A percentile compares a stretch with the other conserved stretches of the same genome.
Evolutionary conservation across 2,329 filamentous ascomycete genomes (phyloP).

Genomic region (Alternaria conjuncta): DNA sequence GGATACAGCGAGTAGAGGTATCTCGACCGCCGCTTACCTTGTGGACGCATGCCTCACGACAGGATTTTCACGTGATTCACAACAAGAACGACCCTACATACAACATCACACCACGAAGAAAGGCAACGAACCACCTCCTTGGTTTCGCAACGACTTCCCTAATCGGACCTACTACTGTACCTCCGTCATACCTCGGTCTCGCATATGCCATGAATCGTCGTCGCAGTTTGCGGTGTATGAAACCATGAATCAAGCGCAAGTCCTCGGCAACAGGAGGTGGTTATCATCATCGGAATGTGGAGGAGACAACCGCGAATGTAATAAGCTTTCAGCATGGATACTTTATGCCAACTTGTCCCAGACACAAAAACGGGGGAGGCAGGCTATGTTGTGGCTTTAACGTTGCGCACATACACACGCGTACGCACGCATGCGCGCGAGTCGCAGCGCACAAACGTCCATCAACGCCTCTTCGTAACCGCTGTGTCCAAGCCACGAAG

Average conservation of each 20-base stretch:
- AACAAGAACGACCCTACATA: background rate
- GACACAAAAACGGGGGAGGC: background rate
- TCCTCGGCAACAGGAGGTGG: background rate
- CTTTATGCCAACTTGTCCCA: background rate
- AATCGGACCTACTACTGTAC: background rate
- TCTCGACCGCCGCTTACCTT: background rate
- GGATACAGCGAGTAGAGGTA: background rate
- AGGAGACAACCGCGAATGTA: background rate
- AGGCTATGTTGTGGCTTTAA: background rate
- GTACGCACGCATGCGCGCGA: background rate
- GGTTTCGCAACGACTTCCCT: background rate
- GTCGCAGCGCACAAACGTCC: background rate
- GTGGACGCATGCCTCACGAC: background rate
- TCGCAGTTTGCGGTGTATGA: background rate
- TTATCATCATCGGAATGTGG: background rate
- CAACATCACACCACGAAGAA: background rate
- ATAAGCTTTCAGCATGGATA: background rate
- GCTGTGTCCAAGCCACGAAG: background rate
- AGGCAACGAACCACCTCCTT: background rate
- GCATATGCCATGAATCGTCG: background rate
- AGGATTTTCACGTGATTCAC: background rate
- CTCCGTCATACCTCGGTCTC: background rate
- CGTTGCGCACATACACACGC: background rate
- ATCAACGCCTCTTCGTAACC: background rate
- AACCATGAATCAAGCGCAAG: background rate